Evolutionary conservation across 1,139 yeast species (phyloP), one percentile per base, ranked within the genome.

Genomic region (Taphrina confusa): DNA sequence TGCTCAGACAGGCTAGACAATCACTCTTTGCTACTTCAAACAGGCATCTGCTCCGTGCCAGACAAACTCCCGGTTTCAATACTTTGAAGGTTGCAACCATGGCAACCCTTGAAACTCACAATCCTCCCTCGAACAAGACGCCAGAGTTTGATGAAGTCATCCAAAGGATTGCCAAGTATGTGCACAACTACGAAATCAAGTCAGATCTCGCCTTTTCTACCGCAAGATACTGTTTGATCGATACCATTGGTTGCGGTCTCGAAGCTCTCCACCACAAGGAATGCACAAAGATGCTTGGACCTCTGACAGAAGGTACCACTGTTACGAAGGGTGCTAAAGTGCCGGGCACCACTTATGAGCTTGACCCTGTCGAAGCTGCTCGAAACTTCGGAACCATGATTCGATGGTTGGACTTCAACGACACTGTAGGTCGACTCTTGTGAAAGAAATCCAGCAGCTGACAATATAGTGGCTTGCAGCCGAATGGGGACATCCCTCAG

Each of bases 401-500:
- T 65, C 74, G 85, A 63, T 81, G 84, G 84, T 72, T 81, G 62
- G 85, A 81, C 65, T 81, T 76, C 72, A 81, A 81, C 65, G 84
- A 81, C 69, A 56, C 58, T 23, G 58, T 54, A 44, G 14, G 45
- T 33, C 23, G 6, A 6, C 12, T 47, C 9, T 23, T 12, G 8
- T 25, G 4, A 9, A 34, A 18, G 4, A 23, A 1, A 18, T 22
- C 16, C 1, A 5, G 23, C 16, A 39, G 12, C 28, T 34, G 44
- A 34, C 27, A 20, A n/a, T 12, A 18, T 80, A 84, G 70, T 81
- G 84, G 84, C 71, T 81, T 45, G 85, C 85, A 57, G 83, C 83
- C 30, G 85, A 81, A 68, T 81, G 85, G 84, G 85, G 85, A 4
- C 84, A 81, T 69, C 84, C 84, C 27, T 78, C 82, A 20, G 85